Evolutionary conservation across 179 eudicot species (phyloP).

Genomic region (Beta lomatogona): DNA sequence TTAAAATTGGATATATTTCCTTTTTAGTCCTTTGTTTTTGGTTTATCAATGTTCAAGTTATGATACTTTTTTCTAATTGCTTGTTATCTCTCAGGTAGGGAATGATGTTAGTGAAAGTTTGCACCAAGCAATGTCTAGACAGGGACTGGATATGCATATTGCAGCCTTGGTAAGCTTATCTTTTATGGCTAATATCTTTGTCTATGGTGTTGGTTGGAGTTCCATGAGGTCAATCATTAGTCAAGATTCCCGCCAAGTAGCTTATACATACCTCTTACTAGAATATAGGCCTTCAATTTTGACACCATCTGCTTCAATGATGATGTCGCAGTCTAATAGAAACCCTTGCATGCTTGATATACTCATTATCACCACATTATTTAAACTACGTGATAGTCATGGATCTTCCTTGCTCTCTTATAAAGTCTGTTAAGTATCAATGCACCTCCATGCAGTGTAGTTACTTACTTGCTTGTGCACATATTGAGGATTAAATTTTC

Average conservation of each 20-base stretch:
- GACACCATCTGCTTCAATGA: neutral
- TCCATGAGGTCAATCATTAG: neutral
- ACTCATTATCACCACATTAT: neutral
- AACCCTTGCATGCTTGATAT: neutral
- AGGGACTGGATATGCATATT: slow-evolving; percentile 71
- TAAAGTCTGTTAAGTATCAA: neutral
- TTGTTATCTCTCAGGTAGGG: slow-evolving; percentile 55
- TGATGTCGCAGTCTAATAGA: neutral
- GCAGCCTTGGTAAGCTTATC: slow-evolving; percentile 62
- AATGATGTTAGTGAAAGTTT: slow-evolving; percentile 69
- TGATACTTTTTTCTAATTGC: neutral
- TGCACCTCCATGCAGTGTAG: neutral
- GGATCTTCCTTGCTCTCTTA: neutral
- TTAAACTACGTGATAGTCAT: neutral
- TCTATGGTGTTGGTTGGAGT: neutral
- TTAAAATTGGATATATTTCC: neutral
- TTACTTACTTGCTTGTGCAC: slow-evolving; percentile 6
- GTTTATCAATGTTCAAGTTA: neutral
- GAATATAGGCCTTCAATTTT: neutral
- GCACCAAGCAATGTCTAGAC: slow-evolving; percentile 60
- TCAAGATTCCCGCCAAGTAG: neutral
- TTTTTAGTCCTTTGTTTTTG: neutral
- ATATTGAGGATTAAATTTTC: slow-evolving; percentile 9
- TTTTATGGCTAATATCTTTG: slow-evolving; percentile 3
- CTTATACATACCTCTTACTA: neutral